Base-by-base conservation (phyloP, 495 filamentous ascomycete species). In the Hypoxylon lenormandii region DNA sequence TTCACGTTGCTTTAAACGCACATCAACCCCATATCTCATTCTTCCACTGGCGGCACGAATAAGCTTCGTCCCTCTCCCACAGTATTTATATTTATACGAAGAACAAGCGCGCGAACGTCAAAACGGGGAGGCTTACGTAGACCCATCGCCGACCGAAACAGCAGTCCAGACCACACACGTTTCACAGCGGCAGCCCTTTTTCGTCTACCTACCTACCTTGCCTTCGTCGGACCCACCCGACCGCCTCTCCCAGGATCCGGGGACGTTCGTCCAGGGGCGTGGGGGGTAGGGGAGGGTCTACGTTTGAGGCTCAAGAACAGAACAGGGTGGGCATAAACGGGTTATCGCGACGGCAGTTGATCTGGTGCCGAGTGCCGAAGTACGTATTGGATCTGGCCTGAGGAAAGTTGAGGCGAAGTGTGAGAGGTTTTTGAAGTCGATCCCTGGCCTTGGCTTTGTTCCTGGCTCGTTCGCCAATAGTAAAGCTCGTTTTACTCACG, bases 141-240 rank as follows among this genome's bases (percentile, higher is more conserved):
- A 21, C 21, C 60, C 52, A 15, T n/a, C 11, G 4, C 22, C 36
- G 23, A 40, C 13, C 66, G 66, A 69, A 69, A 69, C 66, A 23
- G 47, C 60, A 48, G 22, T n/a, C 66, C 60, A 69, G 60, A 69
- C 66, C 59, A 50, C 53, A 49, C 66, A 6, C 53, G 66, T 69
- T 69, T 69, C 66, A 69, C 60, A 22, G 42, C 37, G 18, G 18
- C 48, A 33, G 36, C 40, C 2, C n/a, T 30, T 23, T 11, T 23
- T 38, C 8, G 42, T 16, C 16, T 19, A 2, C 5, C 26, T 49
- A 5, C 46, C 21, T 15, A 11, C 13, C 58, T 38, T 49, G 30
- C 43, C 16, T 21, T 51, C 52, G 60, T 45, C 61, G 18, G 61
- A 57, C 53, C 51, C 55, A 43, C 56, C 13, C 36, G 36, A 12